These are phyloP conservation scores for Nigrospora sphaerica DNA, from an alignment of 2,329 filamentous ascomycete genomes.

Conservation along the genomic window DNA sequence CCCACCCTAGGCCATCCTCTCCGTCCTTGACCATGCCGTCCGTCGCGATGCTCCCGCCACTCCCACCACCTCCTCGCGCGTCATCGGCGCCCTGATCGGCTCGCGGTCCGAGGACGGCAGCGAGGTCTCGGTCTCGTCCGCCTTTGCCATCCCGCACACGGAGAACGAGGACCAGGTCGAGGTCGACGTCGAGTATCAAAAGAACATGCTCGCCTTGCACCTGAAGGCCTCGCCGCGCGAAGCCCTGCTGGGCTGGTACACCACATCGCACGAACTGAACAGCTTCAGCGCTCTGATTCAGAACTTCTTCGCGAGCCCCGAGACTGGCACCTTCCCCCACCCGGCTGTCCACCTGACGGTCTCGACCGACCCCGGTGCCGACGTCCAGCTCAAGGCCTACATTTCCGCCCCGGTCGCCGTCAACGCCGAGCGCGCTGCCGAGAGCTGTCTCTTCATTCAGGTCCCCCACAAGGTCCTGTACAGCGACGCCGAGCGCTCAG, in stretches of 20 bases:
- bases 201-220: constrained; percentile 95
- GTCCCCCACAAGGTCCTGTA: constrained; percentile 93
- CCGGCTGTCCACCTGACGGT: constrained; percentile 97
- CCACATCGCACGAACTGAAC: constrained; percentile 93
- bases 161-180: constrained; percentile 98
- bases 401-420: constrained; percentile 94
- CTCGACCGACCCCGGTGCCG: constrained; percentile 78
- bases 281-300: constrained; percentile 97
- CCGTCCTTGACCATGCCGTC: constrained; percentile 87
- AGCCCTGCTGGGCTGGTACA: constrained; percentile 95
- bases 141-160: constrained; percentile 96
- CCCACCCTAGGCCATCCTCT: constrained; percentile 52
- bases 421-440: constrained; percentile 87
- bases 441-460: constrained; percentile 95
- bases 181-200: constrained; percentile 99
- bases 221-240: constrained; percentile 92
- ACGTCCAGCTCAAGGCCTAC: constrained; percentile 87
- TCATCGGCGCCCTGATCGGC: constrained; percentile 93
- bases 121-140: constrained; percentile 91
- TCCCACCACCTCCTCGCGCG: constrained; percentile 70
- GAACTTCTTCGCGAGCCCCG: constrained; percentile 97
- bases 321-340: constrained; percentile 94
- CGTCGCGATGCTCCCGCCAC: constrained; percentile 69
- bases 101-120: constrained; percentile 92
- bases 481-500: constrained; percentile 56